Base-by-base conservation (phyloP, 352 stramenopile species). In the Phytophthora agathidicida region DNA sequence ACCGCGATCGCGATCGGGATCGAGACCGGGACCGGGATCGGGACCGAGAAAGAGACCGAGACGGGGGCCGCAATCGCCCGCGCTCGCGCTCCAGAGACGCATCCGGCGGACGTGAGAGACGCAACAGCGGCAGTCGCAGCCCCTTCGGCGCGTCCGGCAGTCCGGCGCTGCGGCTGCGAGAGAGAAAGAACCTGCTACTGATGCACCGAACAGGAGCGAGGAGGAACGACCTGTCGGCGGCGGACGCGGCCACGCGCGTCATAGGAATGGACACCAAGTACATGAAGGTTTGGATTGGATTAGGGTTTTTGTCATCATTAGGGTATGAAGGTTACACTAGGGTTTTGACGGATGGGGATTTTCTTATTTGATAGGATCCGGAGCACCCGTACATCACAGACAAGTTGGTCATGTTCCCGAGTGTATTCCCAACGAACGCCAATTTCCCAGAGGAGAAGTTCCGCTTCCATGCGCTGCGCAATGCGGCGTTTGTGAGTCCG, bases 401-500 rank as follows among this genome's bases (percentile, higher is more conserved):
- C n/a, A 91, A 91, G 48, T 27, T 88, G 23, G 83, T 77, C 7
- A 73, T 73, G 16, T 75, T 66, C 41, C 86, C 86, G 1, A 86
- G 83, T 14, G 71, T 93, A 8, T 94, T 89, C 53, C 80, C 78
- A 20, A 96, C 86, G 3, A 84, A 88, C 50, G 74, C 76, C 44
- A 88, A 68, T 11, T 83, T 88, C 13, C 80, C 82, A 6, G 86
- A 96, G 59, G 86, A 96, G 30, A 88, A 94, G 36, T 96, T 94
- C 26, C 84, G 83, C 5, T 68, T 81, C 13, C 85, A 94, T 58
- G 80, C 86, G 10, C 42, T 90, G 24, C 82, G 86, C 11, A 88
- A 82, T 22, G 65, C 73, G 3, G 78, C 86, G n/a, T 95, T 82
- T 60, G 84, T 95, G 46, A 92, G 83, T 57, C 78, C 76, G 5